These are phyloP conservation scores for Solanum tacnaense DNA, from an alignment of 257 asterid genomes.

Conservation along the genomic window DNA sequence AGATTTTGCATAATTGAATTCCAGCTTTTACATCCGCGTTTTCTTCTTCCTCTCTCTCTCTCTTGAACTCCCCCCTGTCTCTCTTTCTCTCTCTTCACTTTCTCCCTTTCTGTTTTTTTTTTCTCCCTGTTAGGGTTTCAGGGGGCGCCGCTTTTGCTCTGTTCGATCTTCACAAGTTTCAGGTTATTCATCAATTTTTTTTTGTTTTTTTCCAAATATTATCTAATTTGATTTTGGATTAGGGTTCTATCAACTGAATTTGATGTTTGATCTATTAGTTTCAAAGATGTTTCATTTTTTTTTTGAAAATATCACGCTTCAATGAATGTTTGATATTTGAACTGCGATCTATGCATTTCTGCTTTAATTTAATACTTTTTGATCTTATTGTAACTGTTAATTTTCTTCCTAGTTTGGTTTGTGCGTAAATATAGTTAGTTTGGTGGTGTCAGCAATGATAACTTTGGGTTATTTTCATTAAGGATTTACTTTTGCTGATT, in stretches of 20 bases:
- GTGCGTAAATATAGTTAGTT: neutral
- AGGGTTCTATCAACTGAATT: neutral
- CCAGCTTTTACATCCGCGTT: slow-evolving; percentile 33
- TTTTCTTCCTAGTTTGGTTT: neutral
- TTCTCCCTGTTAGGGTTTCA: slow-evolving; percentile 27
- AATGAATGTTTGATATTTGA: neutral
- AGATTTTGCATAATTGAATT: slow-evolving; percentile 21
- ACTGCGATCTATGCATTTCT: neutral
- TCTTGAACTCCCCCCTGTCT: neutral
- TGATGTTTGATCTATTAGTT: slow-evolving; percentile 5
- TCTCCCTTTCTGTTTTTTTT: slow-evolving; percentile 2
- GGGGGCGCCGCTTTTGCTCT: slow-evolving; percentile 23
- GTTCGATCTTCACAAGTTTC: slow-evolving; percentile 14
- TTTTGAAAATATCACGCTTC: neutral
- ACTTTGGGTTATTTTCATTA: neutral
- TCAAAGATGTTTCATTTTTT: neutral
- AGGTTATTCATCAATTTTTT: neutral
- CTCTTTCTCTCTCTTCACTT: slow-evolving; percentile 8
- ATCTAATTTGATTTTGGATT: neutral
- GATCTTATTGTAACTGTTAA: neutral
- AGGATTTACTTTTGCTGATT: neutral
- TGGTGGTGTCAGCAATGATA: neutral
- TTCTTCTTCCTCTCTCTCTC: slow-evolving; percentile 7
- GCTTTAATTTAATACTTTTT: neutral
- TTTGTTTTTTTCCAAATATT: neutral